Evolutionary conservation across 192 early-diverging fungal genomes (phyloP), one percentile per base, ranked within the genome.

Genomic region (Backusella sp.): DNA sequence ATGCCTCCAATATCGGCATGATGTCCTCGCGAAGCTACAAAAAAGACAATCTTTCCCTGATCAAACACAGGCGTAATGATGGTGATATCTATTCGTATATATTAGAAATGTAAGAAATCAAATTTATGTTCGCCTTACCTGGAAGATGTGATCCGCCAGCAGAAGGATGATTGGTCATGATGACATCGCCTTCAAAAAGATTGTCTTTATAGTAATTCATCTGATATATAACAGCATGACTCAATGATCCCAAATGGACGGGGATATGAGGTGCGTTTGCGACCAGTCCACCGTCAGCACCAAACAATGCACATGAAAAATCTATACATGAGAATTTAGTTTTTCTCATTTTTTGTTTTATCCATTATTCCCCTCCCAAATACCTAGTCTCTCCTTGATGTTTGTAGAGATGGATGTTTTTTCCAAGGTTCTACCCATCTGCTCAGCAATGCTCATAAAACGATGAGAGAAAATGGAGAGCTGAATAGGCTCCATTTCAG

Each of bases 361-460:
- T 1, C 37, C 37, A 39, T 12, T 11, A 39, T 32, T 0, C 32
- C 3, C 37, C 37, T 9, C 11, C 9, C 9, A 39, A 39, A 39
- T 39, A 80, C 79, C 79, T 37, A 99, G 85, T 12, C 98, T 91
- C 82, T 99, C 98, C 75, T 99, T 99, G 80, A 99, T 99, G 73
- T 99, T 99, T 28, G 98, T 98, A 44, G 92, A 94, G 53, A 98
- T 93, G 28, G 96, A 86, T 2, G 98, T 99, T 82, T 97, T 95
- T 81, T 98, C 94, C 9, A 98, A 82, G 28, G 97, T 96, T 28
- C 92, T 85, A 19, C 97, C 97, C 97, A 98, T 98, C 83, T 98
- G 97, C 80, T 98, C 97, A 8, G 96, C 98, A 81, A 99, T 98
- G 69, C 87, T 89, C 98, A 99, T 99, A 77, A 99, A 99, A 15